These are phyloP conservation scores for Cardamine resedifolia DNA, from an alignment of 345 rosid genomes.

Conservation along the genomic window DNA sequence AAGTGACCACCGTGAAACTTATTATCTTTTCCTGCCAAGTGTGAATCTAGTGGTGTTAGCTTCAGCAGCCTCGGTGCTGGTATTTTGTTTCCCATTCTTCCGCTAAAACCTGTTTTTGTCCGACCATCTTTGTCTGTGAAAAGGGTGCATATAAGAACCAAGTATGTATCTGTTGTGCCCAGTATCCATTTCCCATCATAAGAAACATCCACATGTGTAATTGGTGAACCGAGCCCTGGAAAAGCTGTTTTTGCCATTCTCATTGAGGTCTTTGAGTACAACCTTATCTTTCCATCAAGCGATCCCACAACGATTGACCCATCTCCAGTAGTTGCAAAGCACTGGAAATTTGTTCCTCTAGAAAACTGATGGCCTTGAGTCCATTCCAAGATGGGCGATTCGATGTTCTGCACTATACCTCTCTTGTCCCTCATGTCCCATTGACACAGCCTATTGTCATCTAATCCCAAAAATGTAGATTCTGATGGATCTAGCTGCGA, in stretches of 20 bases:
- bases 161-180: slow-evolving; percentile 86
- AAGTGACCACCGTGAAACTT: slow-evolving; percentile 91
- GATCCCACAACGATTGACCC: slow-evolving; percentile 95
- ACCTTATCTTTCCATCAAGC: slow-evolving; percentile 87
- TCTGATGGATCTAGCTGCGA: slow-evolving; percentile 95
- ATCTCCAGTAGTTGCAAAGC: slow-evolving; percentile 92
- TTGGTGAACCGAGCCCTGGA: slow-evolving; percentile 93
- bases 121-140: slow-evolving; percentile 88
- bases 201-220: slow-evolving; percentile 88
- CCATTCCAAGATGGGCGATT: slow-evolving; percentile 81
- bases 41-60: slow-evolving; percentile 89
- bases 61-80: slow-evolving; percentile 91
- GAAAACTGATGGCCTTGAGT: slow-evolving; percentile 94
- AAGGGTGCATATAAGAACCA: slow-evolving; percentile 86
- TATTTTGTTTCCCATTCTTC: slow-evolving; percentile 94
- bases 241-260: slow-evolving; percentile 94
- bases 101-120: slow-evolving; percentile 82
- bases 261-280: slow-evolving; percentile 83
- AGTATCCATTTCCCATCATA: slow-evolving; percentile 93
- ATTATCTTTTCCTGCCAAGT: slow-evolving; percentile 78
- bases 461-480: slow-evolving; percentile 85
- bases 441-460: slow-evolving; percentile 89
- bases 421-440: slow-evolving; percentile 95
- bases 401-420: slow-evolving; percentile 79
- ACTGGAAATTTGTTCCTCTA: slow-evolving; percentile 90